Evolutionary conservation across 2,329 filamentous ascomycete species (phyloP), one percentile per base, ranked within the genome.

Genomic region (Nemania diffusa): DNA sequence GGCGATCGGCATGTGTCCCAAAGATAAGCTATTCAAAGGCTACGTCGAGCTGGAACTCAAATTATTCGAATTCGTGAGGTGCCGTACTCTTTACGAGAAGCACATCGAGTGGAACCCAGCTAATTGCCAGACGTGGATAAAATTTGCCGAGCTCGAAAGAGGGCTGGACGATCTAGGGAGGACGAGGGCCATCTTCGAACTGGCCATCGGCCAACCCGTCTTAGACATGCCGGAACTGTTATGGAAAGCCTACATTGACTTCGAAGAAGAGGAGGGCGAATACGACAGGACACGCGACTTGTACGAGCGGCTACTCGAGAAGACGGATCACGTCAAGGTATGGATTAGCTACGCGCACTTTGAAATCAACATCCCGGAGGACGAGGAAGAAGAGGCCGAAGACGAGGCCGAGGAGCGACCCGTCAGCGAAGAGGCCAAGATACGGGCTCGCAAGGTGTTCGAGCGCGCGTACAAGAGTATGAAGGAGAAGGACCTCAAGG

Each of bases 301-400:
- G 51, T 99, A 98, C 81, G 95, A 98, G 82, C 89, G 95, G 7
- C 86, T 99, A 13, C 86, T 99, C 50, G 85, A 93, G 75, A 97
- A 97, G 88, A 97, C 96, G n/a, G 91, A 96, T 76, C 96, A 99
- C 77, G 94, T 97, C 84, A 99, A 98, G 84, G 96, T 99, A 67
- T 99, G 96, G 96, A 97, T 96, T 80, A 95, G 92, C 79, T 99
- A 95, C 81, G 96, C 96, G n/a, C 92, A 97, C 79, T 98, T 99
- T 77, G 96, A 99, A 81, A 93, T 98, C 83, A 95, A 96, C 78
- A 90, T 97, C 0, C 93, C 94, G 51, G 94, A 97, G 64, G 87
- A 89, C 57, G 88, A 88, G 59, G 88, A 88, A 48, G 90, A 83
- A 11, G 84, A 86, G 24, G 85, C 85, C 9, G 84, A 84, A 2